phyloP scores from a whole-genome alignment of 73 alveolate genomes.

The Symbiodinium natans region DNA sequence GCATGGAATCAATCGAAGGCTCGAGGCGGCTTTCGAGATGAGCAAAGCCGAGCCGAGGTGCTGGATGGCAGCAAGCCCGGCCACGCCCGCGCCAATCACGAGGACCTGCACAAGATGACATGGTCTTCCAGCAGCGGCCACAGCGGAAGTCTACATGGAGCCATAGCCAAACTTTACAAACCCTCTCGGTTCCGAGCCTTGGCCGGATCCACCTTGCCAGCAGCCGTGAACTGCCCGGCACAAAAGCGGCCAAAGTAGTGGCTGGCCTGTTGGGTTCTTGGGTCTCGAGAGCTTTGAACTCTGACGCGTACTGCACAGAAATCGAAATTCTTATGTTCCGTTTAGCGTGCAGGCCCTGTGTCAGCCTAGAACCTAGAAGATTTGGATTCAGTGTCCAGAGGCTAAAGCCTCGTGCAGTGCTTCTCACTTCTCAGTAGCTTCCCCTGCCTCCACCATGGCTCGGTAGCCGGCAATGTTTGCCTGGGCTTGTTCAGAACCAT shows the following conservation, averaged over 20 bases:
- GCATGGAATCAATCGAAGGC: background rate
- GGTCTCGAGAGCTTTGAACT: too few species aligned
- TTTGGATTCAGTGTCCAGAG: too few species aligned
- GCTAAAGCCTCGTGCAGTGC: too few species aligned
- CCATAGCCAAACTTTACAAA: too few species aligned
- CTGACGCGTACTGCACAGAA: too few species aligned
- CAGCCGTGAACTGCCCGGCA: slow-evolving; percentile 97
- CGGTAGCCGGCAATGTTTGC: slow-evolving; percentile 96
- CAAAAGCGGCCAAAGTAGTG: slow-evolving; percentile 96
- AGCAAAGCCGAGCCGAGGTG: background rate
- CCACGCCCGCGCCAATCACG: slow-evolving; percentile 94
- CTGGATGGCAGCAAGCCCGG: slow-evolving; percentile 95
- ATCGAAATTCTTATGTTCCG: too few species aligned
- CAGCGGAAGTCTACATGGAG: background rate
- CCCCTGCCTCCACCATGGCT: slow-evolving; percentile 96
- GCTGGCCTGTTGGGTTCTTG: slow-evolving; percentile 37
- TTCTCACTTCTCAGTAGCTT: too few species aligned
- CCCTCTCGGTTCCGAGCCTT: slow-evolving; percentile 89
- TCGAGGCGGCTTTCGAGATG: too few species aligned
- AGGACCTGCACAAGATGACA: slow-evolving; percentile 12
- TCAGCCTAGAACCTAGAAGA: too few species aligned
- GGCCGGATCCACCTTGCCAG: slow-evolving; percentile 97
- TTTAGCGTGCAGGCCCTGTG: too few species aligned
- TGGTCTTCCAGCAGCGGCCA: background rate
- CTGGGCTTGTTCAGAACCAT: slow-evolving; percentile 70